A percentile compares a stretch with the other conserved stretches of the same genome.
These are phyloP conservation scores for Cyberlindnera maclurae DNA, from an alignment of 805 yeast species.

Conservation along the genomic window DNA sequence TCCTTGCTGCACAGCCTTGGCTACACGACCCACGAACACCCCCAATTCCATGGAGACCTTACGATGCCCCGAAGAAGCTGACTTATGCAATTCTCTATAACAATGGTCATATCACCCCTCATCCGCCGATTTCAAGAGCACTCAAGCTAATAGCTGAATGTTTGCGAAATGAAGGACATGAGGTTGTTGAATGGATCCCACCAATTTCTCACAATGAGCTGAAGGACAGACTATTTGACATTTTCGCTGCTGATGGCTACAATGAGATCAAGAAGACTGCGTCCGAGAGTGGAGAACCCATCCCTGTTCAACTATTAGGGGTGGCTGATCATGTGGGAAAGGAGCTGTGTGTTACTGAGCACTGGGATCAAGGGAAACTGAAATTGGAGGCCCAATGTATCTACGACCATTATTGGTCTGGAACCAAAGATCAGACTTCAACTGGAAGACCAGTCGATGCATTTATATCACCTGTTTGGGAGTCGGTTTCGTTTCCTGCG, in stretches of 20 bases:
- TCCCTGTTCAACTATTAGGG: conserved; percentile 18
- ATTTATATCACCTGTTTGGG: conserved; percentile 41
- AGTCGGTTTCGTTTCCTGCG: conserved; percentile 31
- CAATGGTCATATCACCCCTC: conserved; percentile 40
- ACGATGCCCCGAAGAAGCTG: conserved; percentile 28
- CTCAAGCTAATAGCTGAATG: conserved; percentile 25
- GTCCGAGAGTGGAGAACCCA: conserved; percentile 8
- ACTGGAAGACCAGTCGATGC: conserved; percentile 39
- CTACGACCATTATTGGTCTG: conserved; percentile 32
- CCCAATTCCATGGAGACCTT: conserved; percentile 25
- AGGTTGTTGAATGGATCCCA: conserved; percentile 28
- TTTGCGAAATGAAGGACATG: conserved; percentile 32
- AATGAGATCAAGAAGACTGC: not conserved
- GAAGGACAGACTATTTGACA: conserved; percentile 1
- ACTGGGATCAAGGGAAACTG: conserved; percentile 34
- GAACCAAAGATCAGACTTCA: conserved; percentile 26
- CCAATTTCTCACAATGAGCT: conserved; percentile 5
- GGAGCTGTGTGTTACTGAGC: conserved; percentile 22
- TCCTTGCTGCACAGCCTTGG: conserved; percentile 34
- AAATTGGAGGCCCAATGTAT: conserved; percentile 30
- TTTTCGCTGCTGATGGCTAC: conserved; percentile 8
- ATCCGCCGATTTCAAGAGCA: conserved; percentile 45
- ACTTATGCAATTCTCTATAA: conserved; percentile 33
- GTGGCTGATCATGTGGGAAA: not conserved
- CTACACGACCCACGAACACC: conserved; percentile 31